A percentile compares a stretch with the other conserved stretches of the same genome.
Conservation (phyloP, 805 yeast genomes). For the Lachancea thermotolerans region DNA sequence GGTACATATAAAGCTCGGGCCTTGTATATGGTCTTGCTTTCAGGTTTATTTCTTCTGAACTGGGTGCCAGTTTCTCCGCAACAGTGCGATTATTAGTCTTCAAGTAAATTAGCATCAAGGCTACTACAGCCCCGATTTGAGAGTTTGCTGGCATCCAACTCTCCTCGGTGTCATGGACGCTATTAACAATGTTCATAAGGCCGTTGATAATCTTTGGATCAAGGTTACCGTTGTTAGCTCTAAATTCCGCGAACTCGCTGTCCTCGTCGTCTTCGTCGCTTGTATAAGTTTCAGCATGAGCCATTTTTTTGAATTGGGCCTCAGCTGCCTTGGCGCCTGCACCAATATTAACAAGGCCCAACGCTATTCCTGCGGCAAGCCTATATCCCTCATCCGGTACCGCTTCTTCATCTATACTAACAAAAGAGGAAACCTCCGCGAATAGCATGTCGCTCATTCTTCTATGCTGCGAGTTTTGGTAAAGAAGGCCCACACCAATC, state of each 20-base stretch:
- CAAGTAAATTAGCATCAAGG: conserved; percentile 67
- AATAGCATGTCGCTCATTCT: conserved; percentile 77
- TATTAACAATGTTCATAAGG: conserved; percentile 16
- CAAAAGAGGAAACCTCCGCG: conserved; percentile 50
- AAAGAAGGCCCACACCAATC: conserved; percentile 82
- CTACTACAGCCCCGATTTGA: conserved; percentile 65
- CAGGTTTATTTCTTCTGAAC: conserved; percentile 18
- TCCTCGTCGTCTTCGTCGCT: conserved; percentile 45
- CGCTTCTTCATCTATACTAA: conserved; percentile 48
- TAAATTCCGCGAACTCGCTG: conserved; percentile 2
- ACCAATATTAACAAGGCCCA: conserved; percentile 81
- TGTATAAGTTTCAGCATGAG: conserved; percentile 41
- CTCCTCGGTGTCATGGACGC: conserved; percentile 21
- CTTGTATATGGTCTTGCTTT: conserved; percentile 43
- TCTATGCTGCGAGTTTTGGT: conserved; percentile 70
- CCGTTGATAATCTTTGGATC: conserved; percentile 5
- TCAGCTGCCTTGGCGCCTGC: conserved; percentile 41
- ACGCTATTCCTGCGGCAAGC: conserved; percentile 78
- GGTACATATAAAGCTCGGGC: conserved; percentile 66
- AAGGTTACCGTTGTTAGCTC: conserved; percentile 7
- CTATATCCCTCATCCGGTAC: conserved; percentile 73
- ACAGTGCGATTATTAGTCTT: conserved; percentile 54
- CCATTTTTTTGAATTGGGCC: neutral
- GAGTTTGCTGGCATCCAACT: conserved; percentile 33
- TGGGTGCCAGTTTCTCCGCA: conserved; percentile 54